phyloP scores from a whole-genome alignment of 1,284 basidiomycete genomes.

The Sparassis latifolia region DNA sequence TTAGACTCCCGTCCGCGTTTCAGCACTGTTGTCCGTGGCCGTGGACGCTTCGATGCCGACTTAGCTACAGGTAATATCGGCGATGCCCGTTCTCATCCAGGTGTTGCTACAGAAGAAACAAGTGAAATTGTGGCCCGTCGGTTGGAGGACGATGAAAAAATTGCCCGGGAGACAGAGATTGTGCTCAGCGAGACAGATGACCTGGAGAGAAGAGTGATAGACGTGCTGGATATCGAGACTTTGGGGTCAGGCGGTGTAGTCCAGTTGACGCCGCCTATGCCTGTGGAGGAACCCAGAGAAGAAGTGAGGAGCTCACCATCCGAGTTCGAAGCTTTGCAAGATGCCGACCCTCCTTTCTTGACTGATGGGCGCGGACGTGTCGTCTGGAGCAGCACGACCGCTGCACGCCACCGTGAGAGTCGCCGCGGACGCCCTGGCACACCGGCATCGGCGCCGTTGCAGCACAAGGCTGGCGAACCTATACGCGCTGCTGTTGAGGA shows the following conservation, averaged over 20 bases:
- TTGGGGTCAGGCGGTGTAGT: background rate
- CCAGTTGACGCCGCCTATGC: no score
- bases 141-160: background rate
- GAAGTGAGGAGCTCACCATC: background rate
- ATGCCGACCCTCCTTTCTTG: constrained; percentile 51
- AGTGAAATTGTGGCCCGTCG: background rate
- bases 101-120: background rate
- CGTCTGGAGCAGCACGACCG: constrained; percentile 44
- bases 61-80: background rate
- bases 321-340: constrained; percentile 16
- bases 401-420: constrained; percentile 12
- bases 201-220: constrained; percentile 2
- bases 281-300: background rate
- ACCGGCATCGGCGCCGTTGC: constrained; percentile 7
- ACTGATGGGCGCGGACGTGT: constrained; percentile 45
- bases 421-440: constrained; percentile 12
- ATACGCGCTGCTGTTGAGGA: background rate
- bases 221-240: background rate
- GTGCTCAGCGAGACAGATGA: constrained; percentile 2
- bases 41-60: background rate
- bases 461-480: constrained; percentile 8
- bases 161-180: constrained; percentile 2
- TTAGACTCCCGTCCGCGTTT: constrained; percentile 2
- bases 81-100: background rate
- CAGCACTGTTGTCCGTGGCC: constrained; percentile 7